A percentile compares a stretch with the other conserved stretches of the same genome.
Conservation (phyloP, 306 rosid genomes). For the Vicia villosa region DNA sequence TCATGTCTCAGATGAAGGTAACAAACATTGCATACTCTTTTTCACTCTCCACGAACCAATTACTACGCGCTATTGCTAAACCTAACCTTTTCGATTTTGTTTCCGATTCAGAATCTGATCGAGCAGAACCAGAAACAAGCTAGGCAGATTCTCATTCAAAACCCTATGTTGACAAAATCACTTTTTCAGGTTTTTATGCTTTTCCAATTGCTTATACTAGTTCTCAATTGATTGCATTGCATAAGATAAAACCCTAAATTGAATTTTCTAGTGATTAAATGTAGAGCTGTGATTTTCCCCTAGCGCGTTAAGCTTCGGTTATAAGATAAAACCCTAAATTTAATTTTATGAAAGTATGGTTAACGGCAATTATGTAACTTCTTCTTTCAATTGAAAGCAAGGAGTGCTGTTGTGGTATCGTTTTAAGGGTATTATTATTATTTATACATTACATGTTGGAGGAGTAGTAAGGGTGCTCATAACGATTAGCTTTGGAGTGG, state of each 20-base stretch:
- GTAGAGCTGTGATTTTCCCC: constrained; percentile 4
- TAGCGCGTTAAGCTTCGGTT: not conserved
- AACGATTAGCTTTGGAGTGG: no score
- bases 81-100: constrained; percentile 4
- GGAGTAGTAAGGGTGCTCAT: no score
- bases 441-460: no score
- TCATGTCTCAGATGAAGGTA: constrained; percentile 98
- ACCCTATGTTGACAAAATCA: constrained; percentile 85
- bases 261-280: constrained; percentile 23
- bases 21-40: not conserved
- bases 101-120: constrained; percentile 56
- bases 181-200: constrained; percentile 78
- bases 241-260: no score
- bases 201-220: not conserved
- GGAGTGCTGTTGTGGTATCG: no score
- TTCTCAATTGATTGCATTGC: not conserved
- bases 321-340: constrained; percentile 22
- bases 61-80: not conserved
- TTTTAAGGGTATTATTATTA: no score
- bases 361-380: not conserved
- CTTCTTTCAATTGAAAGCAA: no score
- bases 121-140: constrained; percentile 97
- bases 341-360: not conserved
- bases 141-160: constrained; percentile 89
- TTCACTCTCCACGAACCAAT: not conserved